Conservation (phyloP, 768 basidiomycete genomes). For the Suillus fuscotomentosus region DNA sequence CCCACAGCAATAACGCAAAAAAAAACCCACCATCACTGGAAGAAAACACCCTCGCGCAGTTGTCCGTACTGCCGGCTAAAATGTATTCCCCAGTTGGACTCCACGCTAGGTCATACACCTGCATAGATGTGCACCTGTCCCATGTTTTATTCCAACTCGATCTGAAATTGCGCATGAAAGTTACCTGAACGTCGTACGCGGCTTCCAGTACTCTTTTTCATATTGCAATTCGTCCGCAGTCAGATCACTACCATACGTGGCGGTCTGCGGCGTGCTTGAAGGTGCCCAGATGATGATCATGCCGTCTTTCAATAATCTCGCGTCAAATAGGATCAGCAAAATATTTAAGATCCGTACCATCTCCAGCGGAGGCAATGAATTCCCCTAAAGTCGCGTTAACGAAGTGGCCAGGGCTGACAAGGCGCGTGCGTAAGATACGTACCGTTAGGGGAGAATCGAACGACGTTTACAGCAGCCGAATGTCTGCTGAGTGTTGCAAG, state of each 20-base stretch:
- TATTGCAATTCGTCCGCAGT: conserved; percentile 75
- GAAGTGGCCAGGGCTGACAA: background rate
- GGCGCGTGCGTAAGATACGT: conserved; percentile 19
- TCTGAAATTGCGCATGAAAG: background rate
- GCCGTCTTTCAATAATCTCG: conserved; percentile 59
- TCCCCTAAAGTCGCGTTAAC: conserved; percentile 56
- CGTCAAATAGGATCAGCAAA: conserved; percentile 10
- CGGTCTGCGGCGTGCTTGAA: conserved; percentile 66
- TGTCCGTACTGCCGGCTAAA: conserved; percentile 96
- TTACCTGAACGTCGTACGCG: conserved; percentile 79
- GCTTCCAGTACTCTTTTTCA: conserved; percentile 96
- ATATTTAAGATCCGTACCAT: conserved; percentile 60
- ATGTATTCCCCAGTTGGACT: conserved; percentile 93
- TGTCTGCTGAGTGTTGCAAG: conserved; percentile 92
- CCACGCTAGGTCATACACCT: conserved; percentile 98
- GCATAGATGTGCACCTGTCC: conserved; percentile 86
- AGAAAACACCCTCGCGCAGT: conserved; percentile 83
- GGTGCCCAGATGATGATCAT: conserved; percentile 97
- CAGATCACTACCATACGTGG: conserved; percentile 81
- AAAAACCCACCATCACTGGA: conserved; percentile 60
- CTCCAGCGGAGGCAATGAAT: conserved; percentile 92
- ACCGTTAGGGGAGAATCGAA: conserved; percentile 95
- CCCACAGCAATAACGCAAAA: background rate
- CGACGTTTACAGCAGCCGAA: conserved; percentile 94
- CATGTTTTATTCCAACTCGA: conserved; percentile 11